Evolutionary conservation across 1,284 basidiomycete genomes (phyloP), one percentile per base, ranked within the genome.

Genomic region (Cryptococcus sp.): DNA sequence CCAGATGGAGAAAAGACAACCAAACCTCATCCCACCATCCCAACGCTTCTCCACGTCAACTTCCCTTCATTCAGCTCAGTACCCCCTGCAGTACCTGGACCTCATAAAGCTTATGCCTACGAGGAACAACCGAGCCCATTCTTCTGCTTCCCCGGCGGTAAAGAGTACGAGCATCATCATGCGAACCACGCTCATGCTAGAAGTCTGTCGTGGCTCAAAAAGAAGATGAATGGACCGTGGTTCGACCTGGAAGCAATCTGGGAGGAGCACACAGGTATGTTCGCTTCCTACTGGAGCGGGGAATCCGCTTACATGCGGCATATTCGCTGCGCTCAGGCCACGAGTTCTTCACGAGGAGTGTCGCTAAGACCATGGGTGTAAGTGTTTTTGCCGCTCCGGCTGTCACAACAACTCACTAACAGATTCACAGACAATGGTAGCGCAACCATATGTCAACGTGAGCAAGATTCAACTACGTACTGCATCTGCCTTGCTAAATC

Each of bases 291-390:
- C 1, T 10, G 17, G 17, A 5, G 3, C 16, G 40, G 23, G 5
- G 7, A 19, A 3, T 2, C 25, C 11, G 19, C 31, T 35, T 13
- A 35, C 8, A 2, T 10, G 13, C 8, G 10, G 38, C 50, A 25
- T 19, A 48, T 31, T 3, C n/a, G 13, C 44, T 16, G 4, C 11
- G 39, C n/a, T 20, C 15, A 57, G 56, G 56, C 47, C 63, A 57
- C 49, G 66, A 68, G 52, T 70, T 70, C 53, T 57, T 63, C 45
- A 64, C 65, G 17, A 56, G 66, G 42, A 63, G 60, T 46, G 68
- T 70, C 19, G 66, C 64, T 19, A 68, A 68, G 54, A 70, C 68
- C 1, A 70, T 70, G 68, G 60, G 60, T 1, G 66, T 69, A 56
- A 52, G 68, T 63, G 19, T n/a, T 4, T 27, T 39, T 35, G 17